phyloP scores from a whole-genome alignment of 2,329 filamentous ascomycete species.

The Aspergillus jensenii region DNA sequence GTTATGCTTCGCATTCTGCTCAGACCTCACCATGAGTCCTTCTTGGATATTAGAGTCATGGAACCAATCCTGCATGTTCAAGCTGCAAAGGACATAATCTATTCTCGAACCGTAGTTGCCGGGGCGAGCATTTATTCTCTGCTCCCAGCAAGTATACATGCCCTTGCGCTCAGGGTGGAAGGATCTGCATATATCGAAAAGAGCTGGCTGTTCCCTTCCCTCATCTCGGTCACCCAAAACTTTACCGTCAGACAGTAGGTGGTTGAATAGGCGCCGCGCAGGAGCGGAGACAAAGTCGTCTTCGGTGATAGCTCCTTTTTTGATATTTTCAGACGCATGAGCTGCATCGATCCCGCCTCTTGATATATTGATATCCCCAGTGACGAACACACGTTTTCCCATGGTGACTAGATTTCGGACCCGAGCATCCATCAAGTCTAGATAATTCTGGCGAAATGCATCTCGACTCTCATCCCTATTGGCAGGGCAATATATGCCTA shows the following conservation, averaged over 20 bases:
- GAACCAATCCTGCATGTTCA: slow-evolving; percentile 78
- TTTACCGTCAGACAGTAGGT: slow-evolving; percentile 72
- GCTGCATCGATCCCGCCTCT: slow-evolving; percentile 72
- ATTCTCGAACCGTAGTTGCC: slow-evolving; percentile 91
- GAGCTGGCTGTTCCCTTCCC: slow-evolving; percentile 66
- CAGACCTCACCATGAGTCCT: slow-evolving; percentile 65
- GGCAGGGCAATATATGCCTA: slow-evolving; percentile 90
- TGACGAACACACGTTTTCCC: slow-evolving; percentile 82
- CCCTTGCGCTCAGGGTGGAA: slow-evolving; percentile 77
- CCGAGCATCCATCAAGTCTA: slow-evolving; percentile 75
- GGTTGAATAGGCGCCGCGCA: slow-evolving; percentile 77
- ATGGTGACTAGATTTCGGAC: slow-evolving; percentile 77
- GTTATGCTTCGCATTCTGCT: not conserved
- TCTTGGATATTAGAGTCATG: slow-evolving; percentile 83
- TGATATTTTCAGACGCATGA: slow-evolving; percentile 68
- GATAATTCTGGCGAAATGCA: slow-evolving; percentile 77
- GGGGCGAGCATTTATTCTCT: slow-evolving; percentile 90
- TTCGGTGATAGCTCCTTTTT: slow-evolving; percentile 66
- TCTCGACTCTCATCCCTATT: slow-evolving; percentile 81
- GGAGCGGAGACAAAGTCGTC: slow-evolving; percentile 73
- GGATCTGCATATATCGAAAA: slow-evolving; percentile 80
- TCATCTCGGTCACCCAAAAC: slow-evolving; percentile 66
- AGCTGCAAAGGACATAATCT: slow-evolving; percentile 86
- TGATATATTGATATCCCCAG: slow-evolving; percentile 85
- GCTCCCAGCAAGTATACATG: slow-evolving; percentile 99